Conservation (phyloP, 2,329 filamentous ascomycete genomes). For the Diaporthe sp. region DNA sequence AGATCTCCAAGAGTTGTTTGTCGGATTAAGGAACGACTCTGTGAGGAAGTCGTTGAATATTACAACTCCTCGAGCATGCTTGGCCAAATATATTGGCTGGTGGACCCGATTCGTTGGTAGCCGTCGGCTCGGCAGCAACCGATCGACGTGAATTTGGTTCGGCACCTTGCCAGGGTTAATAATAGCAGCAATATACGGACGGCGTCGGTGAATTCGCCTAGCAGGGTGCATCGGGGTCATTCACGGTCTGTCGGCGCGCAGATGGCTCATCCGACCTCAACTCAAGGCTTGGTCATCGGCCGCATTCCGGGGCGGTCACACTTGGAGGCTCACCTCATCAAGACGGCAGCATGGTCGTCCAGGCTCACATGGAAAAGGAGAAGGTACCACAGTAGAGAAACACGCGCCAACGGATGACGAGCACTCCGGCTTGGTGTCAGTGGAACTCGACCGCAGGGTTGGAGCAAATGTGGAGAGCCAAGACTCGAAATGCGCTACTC, state of each 20-base stretch:
- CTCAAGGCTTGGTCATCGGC: neutral
- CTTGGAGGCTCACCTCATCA: constrained; percentile 10
- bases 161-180: constrained; percentile 19
- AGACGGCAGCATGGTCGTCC: neutral
- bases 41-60: neutral
- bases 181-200: constrained; percentile 8
- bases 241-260: constrained; percentile 5
- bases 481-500: constrained; percentile 21
- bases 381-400: constrained; percentile 10
- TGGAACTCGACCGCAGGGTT: constrained; percentile 2
- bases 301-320: neutral
- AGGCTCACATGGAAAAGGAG: neutral
- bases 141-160: neutral
- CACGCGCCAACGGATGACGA: constrained; percentile 21
- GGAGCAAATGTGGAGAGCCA: constrained; percentile 22
- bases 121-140: constrained; percentile 19
- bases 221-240: neutral
- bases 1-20: neutral
- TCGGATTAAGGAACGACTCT: neutral
- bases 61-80: neutral
- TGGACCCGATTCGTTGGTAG: neutral
- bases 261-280: constrained; percentile 6
- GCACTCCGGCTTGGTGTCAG: constrained; percentile 27
- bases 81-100: neutral
- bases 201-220: neutral